Percentiles rank a stretch among this genome's conserved stretches.
Conservation (phyloP, 2,329 filamentous ascomycete genomes). For the Epichloe sylvatica region DNA sequence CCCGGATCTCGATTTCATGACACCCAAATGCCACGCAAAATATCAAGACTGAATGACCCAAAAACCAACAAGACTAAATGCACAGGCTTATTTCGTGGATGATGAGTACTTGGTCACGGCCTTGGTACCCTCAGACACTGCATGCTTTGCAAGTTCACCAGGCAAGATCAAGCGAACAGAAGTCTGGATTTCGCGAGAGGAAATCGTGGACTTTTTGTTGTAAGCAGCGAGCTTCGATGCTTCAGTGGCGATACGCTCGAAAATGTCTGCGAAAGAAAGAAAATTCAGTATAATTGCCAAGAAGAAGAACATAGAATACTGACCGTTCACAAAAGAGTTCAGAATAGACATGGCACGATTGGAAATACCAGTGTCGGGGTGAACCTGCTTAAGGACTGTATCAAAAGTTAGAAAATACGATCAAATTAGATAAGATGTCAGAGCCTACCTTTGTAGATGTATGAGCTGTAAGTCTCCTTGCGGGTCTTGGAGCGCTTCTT, state of each 20-base stretch:
- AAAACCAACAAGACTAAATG: constrained; percentile 34
- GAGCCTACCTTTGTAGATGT: constrained; percentile 94
- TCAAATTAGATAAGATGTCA: not conserved
- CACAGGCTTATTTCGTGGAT: constrained; percentile 80
- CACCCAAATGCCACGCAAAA: constrained; percentile 43
- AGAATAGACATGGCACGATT: constrained; percentile 99
- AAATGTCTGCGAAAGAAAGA: constrained; percentile 56
- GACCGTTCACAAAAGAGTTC: constrained; percentile 99
- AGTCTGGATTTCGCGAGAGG: constrained; percentile 97
- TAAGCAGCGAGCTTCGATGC: constrained; percentile 98
- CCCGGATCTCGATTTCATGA: constrained; percentile 40
- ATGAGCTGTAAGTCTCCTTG: constrained; percentile 99
- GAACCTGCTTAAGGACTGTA: constrained; percentile 96
- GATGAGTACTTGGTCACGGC: constrained; percentile 99
- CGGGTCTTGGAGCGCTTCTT: constrained; percentile 99
- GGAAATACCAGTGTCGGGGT: constrained; percentile 99
- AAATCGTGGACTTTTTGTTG: constrained; percentile 99
- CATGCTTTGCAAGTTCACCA: constrained; percentile 98
- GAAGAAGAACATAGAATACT: constrained; percentile 16
- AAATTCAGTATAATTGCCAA: too few species aligned
- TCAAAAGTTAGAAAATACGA: not conserved
- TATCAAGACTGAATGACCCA: constrained; percentile 37
- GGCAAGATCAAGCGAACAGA: constrained; percentile 96
- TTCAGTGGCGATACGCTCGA: constrained; percentile 97
- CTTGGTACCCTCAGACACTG: constrained; percentile 98